phyloP scores from a whole-genome alignment of 257 asterid species.

The Nicotiana noctiflora region DNA sequence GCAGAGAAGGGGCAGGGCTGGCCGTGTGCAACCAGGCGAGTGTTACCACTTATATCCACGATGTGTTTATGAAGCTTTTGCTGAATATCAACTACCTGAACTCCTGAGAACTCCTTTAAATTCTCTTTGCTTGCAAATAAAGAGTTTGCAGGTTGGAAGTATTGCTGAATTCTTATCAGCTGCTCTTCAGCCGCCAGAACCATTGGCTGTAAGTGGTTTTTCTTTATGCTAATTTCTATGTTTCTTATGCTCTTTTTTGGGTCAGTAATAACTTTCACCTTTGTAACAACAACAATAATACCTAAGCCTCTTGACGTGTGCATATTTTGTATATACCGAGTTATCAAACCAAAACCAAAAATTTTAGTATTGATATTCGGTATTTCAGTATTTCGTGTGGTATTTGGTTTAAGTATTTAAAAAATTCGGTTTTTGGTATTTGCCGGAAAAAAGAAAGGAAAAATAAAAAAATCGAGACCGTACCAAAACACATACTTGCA shows the following conservation, averaged over 20 bases:
- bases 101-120: constrained; percentile 91
- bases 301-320: too few relatives aligned
- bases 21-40: constrained; percentile 98
- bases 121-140: constrained; percentile 98
- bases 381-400: too few relatives aligned
- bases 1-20: constrained; percentile 99
- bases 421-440: too few relatives aligned
- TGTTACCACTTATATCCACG: constrained; percentile 91
- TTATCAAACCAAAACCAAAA: too few relatives aligned
- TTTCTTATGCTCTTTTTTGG: not conserved
- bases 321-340: too few relatives aligned
- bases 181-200: constrained; percentile 94
- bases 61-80: constrained; percentile 92
- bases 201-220: constrained; percentile 66
- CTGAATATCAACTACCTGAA: constrained; percentile 97
- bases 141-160: constrained; percentile 83
- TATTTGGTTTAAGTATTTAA: too few relatives aligned
- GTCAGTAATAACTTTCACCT: not conserved
- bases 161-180: constrained; percentile 79
- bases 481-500: too few relatives aligned
- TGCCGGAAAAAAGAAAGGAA: too few relatives aligned
- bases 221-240: not conserved
- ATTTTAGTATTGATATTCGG: too few relatives aligned
- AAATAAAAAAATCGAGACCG: too few relatives aligned
- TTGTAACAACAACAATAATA: not conserved